These are phyloP conservation scores for Sporothrix dimorphospora DNA, from an alignment of 2,329 filamentous ascomycete genomes.

Conservation along the genomic window DNA sequence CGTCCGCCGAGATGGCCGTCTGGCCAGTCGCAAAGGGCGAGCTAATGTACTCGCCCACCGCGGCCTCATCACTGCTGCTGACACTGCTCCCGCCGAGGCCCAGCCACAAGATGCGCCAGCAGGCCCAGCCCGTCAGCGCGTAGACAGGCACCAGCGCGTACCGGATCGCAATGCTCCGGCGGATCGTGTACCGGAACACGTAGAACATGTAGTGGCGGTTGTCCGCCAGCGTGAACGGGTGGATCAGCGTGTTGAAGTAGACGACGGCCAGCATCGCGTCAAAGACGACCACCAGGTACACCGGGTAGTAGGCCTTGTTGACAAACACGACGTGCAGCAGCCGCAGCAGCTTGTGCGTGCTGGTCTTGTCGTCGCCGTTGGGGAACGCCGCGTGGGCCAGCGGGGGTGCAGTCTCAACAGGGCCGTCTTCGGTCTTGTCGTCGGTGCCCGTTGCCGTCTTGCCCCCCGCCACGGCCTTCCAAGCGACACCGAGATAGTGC, in stretches of 20 bases:
- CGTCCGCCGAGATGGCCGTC: not conserved
- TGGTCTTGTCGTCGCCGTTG: not conserved
- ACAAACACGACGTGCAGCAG: slow-evolving; percentile 37
- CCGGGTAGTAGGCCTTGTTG: slow-evolving; percentile 43
- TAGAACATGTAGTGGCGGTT: slow-evolving; percentile 99
- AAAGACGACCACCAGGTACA: slow-evolving; percentile 45
- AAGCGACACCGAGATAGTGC: not conserved
- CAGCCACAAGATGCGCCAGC: slow-evolving; percentile 62
- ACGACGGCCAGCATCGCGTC: slow-evolving; percentile 55
- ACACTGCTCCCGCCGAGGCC: slow-evolving; percentile 41
- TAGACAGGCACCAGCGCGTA: slow-evolving; percentile 74
- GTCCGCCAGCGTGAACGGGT: slow-evolving; percentile 94
- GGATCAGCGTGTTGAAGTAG: slow-evolving; percentile 86
- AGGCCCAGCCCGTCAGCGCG: slow-evolving; percentile 68
- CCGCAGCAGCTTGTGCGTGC: slow-evolving; percentile 12
- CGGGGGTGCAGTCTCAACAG: not conserved
- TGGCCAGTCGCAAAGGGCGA: slow-evolving; percentile 29
- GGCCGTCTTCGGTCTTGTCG: not conserved
- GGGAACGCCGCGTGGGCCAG: not conserved
- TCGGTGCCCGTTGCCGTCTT: no score
- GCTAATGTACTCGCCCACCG: slow-evolving; percentile 17
- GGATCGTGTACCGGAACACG: slow-evolving; percentile 82
- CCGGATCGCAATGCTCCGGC: slow-evolving; percentile 63
- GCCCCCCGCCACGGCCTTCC: not conserved
- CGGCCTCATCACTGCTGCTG: not conserved